Base-by-base conservation (phyloP, 257 asterid genomes). In the Solanum sejunctum region DNA sequence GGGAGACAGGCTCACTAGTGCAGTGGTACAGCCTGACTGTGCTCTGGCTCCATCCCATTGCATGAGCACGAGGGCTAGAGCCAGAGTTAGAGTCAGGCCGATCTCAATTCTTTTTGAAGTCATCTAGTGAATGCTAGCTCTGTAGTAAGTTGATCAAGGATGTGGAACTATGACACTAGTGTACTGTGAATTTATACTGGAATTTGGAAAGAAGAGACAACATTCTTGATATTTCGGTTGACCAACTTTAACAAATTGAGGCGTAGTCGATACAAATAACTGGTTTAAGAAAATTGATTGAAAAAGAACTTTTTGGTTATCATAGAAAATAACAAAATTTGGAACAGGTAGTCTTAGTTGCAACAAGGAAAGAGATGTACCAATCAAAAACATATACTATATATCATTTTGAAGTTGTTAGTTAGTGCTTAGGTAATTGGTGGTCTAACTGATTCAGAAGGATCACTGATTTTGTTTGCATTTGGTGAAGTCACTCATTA, bases 21-120 rank as follows among this genome's bases (percentile, higher is more conserved):
- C 81, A 71, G 87, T 87, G 1, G 92, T 82, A 86, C 95, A 92
- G 13, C 86, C 80, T 5, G 92, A 84, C 60, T 92, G 94, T 11
- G 91, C 91, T 17, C 36, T 52, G 32, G 86, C 85, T 83, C 88
- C 89, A 66, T 84, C 55, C 58, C 78, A 55, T 47, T 86, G 54
- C 36, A 84, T 4, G 39, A 23, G 18, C 54, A 84, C 20, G 10
- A 91, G 41, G 16, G 84, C 36, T 2, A 86, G 1, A 26, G 12
- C 52, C 52, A 47, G 72, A 52, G 84, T 69, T 6, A 90, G 23
- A 80, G 61, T 70, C 2, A 85, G 39, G 7, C 41, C 18, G 20
- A 81, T 69, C 17, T 16, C 81, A n/a, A n/a, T 77, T 56, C 80
- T 81, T 51, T 67, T 82, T 84, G 63, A 63, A 43, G 89, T 90